phyloP scores from a whole-genome alignment of 169 alveolate genomes.

The Eimeria tenella region DNA sequence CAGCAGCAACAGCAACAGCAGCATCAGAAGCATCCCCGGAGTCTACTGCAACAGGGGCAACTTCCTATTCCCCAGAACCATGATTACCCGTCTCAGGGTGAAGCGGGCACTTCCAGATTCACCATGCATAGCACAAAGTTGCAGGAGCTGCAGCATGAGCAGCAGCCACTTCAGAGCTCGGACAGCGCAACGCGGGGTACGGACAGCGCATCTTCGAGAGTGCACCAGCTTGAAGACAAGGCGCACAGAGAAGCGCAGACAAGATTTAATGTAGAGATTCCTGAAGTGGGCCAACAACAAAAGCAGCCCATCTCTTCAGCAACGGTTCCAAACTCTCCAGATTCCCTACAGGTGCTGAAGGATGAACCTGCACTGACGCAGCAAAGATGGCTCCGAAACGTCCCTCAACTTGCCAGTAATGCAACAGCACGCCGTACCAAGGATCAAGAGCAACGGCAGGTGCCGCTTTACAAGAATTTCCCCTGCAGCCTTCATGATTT shows the following conservation, averaged over 20 bases:
- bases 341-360: not conserved
- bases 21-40: not conserved
- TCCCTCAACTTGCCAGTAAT: no score
- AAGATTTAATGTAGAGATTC: not conserved
- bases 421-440: constrained; percentile 22
- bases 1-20: not conserved
- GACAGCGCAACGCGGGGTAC: not conserved
- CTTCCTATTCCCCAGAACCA: not conserved
- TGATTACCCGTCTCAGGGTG: not conserved
- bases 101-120: not conserved
- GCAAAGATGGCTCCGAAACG: not conserved
- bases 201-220: not conserved
- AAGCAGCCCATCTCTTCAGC: not conserved
- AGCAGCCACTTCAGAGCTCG: constrained; percentile 15
- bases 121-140: not conserved
- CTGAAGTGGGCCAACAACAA: not conserved
- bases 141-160: constrained; percentile 40
- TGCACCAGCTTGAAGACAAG: not conserved
- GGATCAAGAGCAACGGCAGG: not conserved
- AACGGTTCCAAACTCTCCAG: not conserved
- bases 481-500: not conserved
- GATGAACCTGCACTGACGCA: not conserved
- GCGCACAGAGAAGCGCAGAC: not conserved
- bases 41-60: not conserved
- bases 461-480: not conserved